Conservation (phyloP, 495 filamentous ascomycete genomes). For the Apodospora peruviana region DNA sequence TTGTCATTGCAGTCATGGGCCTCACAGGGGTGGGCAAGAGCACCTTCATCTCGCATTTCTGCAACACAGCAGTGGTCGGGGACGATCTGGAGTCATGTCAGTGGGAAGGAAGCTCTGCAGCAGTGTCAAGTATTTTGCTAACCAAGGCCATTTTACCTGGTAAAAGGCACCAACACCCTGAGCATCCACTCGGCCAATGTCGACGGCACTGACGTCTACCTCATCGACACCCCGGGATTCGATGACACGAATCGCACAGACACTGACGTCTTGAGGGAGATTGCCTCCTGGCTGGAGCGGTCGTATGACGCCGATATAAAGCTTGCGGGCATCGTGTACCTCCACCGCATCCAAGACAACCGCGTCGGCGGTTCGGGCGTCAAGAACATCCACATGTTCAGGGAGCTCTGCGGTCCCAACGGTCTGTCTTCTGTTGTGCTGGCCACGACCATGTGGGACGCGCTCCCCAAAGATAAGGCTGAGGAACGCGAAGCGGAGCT, state of each 20-base stretch:
- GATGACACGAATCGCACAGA: conserved; percentile 30
- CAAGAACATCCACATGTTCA: conserved; percentile 28
- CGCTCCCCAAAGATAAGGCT: conserved; percentile 6
- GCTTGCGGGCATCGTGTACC: conserved; percentile 32
- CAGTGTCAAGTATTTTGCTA: conserved; percentile 18
- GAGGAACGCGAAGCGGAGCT: conserved; percentile 9
- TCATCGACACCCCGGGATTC: conserved; percentile 38
- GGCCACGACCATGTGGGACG: conserved; percentile 38
- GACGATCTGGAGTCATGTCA: conserved; percentile 10
- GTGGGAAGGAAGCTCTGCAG: too few relatives aligned
- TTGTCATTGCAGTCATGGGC: conserved; percentile 32
- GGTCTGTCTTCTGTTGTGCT: conserved; percentile 27
- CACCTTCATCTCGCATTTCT: conserved; percentile 14
- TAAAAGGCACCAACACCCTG: conserved; percentile 4
- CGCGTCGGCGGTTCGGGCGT: conserved; percentile 25
- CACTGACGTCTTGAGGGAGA: conserved; percentile 28
- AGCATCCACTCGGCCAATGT: conserved; percentile 3
- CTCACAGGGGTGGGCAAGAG: conserved; percentile 35
- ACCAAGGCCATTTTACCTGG: conserved; percentile 5
- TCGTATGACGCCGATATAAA: conserved; percentile 22
- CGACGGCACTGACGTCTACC: conserved; percentile 6
- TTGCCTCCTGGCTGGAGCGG: conserved; percentile 21
- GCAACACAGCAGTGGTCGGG: conserved; percentile 12
- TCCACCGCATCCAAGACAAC: conserved; percentile 34
- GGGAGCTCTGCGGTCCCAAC: conserved; percentile 26